phyloP scores from a whole-genome alignment of 192 early-diverging fungal genomes.

The Linnemannia exigua region DNA sequence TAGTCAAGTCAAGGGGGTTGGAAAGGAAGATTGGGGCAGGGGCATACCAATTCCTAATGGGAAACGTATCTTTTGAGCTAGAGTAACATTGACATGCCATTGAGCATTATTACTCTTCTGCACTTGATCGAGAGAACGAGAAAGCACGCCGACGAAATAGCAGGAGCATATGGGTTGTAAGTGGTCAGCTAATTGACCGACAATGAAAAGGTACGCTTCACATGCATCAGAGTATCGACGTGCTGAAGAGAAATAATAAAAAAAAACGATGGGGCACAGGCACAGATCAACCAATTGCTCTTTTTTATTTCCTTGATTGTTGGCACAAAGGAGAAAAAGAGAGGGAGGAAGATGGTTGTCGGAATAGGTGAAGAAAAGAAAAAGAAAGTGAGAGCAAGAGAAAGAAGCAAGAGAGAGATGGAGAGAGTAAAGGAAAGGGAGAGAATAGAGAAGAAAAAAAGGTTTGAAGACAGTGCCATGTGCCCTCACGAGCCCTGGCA shows the following conservation, averaged over 20 bases:
- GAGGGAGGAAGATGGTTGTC: not conserved
- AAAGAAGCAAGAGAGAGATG: not conserved
- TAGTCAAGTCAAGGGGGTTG: not conserved
- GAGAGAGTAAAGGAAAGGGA: not conserved
- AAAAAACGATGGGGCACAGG: not conserved
- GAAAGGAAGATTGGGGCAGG: not conserved
- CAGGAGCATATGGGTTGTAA: not conserved
- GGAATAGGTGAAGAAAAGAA: not conserved
- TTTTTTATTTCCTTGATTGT: not conserved
- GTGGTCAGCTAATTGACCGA: not conserved
- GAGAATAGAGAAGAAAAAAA: not conserved
- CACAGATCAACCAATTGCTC: not conserved
- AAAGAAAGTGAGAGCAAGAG: not conserved
- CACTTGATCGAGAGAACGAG: not conserved
- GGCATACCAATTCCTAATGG: not conserved
- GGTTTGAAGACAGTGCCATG: not conserved
- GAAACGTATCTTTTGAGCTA: not conserved
- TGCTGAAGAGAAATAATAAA: conserved; percentile 3
- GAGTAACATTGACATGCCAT: not conserved
- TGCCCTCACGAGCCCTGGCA: conserved; percentile 6
- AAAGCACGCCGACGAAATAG: not conserved
- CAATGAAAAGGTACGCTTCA: not conserved
- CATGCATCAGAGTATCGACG: not conserved
- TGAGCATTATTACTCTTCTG: not conserved
- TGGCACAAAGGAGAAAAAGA: no score